These are phyloP conservation scores for Wallemia mellicola DNA, from an alignment of 1,284 basidiomycete genomes.

Conservation along the genomic window DNA sequence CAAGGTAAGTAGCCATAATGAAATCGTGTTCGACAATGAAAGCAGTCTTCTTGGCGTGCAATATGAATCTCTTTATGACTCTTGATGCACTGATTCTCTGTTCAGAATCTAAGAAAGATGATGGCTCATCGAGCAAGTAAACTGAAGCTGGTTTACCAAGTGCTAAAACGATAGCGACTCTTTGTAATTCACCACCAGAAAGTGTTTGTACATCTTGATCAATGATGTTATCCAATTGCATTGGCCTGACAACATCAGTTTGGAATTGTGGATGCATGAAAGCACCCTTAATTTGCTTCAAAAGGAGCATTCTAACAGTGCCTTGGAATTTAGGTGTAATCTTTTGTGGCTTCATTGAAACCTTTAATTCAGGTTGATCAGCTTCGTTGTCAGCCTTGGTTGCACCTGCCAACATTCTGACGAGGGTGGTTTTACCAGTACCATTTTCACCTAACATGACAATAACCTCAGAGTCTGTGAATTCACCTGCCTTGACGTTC, in stretches of 20 bases:
- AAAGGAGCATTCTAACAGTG: conserved; percentile 60
- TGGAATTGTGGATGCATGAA: conserved; percentile 97
- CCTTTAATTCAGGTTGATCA: conserved; percentile 43
- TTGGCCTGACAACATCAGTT: conserved; percentile 81
- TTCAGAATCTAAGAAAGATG: conserved; percentile 76
- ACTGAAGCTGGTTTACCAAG: conserved; percentile 24
- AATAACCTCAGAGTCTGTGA: conserved; percentile 88
- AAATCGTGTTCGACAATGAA: conserved; percentile 97
- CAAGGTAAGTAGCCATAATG: conserved; percentile 27
- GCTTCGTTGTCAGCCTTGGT: conserved; percentile 54
- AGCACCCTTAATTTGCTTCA: conserved; percentile 72
- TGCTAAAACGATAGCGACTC: conserved; percentile 74
- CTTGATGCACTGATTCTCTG: conserved; percentile 91
- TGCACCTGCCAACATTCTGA: conserved; percentile 59
- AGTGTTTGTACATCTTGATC: conserved; percentile 89
- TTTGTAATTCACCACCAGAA: conserved; percentile 83
- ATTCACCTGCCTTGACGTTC: conserved; percentile 52
- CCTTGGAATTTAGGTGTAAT: conserved; percentile 88
- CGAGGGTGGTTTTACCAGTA: conserved; percentile 88
- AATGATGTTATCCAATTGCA: conserved; percentile 69
- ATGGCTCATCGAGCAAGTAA: conserved; percentile 12
- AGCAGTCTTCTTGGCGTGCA: conserved; percentile 80
- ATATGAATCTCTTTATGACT: conserved; percentile 86
- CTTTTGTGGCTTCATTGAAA: conserved; percentile 83
- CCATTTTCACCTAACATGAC: conserved; percentile 95